Evolutionary conservation across 805 yeast species (phyloP).

Genomic region (Zygotorulaspora florentina): DNA sequence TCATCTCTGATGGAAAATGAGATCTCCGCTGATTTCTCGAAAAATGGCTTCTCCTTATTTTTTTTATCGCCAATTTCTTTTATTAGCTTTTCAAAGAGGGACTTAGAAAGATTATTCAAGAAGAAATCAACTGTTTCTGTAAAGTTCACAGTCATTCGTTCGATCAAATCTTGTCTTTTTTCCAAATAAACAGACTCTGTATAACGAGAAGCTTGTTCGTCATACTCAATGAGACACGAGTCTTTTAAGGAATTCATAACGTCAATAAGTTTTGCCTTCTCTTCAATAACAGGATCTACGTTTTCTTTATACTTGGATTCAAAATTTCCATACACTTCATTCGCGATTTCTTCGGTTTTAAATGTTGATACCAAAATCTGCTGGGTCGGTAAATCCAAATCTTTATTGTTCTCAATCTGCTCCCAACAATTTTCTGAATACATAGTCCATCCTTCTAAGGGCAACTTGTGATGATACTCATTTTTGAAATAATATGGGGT

Average conservation of each 20-base stretch:
- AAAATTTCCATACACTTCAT: slow-evolving; percentile 46
- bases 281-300: slow-evolving; percentile 28
- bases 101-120: slow-evolving; percentile 37
- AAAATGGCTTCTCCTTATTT: slow-evolving; percentile 30
- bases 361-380: slow-evolving; percentile 92
- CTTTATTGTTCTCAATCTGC: slow-evolving; percentile 88
- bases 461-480: slow-evolving; percentile 77
- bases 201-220: slow-evolving; percentile 73
- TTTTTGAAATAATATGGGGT: slow-evolving; percentile 49
- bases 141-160: slow-evolving; percentile 46
- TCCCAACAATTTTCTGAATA: slow-evolving; percentile 92
- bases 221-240: slow-evolving; percentile 52
- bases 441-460: slow-evolving; percentile 93
- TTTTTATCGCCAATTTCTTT: slow-evolving; percentile 26
- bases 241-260: slow-evolving; percentile 42
- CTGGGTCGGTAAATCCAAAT: slow-evolving; percentile 93
- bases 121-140: slow-evolving; percentile 42
- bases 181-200: slow-evolving; percentile 59
- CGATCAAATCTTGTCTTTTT: slow-evolving; percentile 48
- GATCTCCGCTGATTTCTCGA: slow-evolving; percentile 33
- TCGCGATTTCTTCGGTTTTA: slow-evolving; percentile 85
- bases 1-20: slow-evolving; percentile 24
- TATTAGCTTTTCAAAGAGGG: slow-evolving; percentile 33
- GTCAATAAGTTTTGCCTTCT: slow-evolving; percentile 38
- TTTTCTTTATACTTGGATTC: slow-evolving; percentile 34